Base-by-base conservation (phyloP, 306 rosid genomes). In the Cicer pinnatifidum region DNA sequence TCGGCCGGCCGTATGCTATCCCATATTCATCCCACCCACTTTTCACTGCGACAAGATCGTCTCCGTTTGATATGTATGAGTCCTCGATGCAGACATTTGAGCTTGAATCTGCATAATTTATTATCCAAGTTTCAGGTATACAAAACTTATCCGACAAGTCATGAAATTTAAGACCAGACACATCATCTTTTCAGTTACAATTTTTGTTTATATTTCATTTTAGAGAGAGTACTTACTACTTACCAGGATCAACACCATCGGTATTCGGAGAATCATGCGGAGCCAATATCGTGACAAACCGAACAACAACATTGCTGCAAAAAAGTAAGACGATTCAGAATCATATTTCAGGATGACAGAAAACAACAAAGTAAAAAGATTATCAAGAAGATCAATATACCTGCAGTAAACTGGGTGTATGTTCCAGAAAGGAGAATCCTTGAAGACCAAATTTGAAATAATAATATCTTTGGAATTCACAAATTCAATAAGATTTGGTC, bases 11-110 rank as follows among this genome's bases (percentile, higher is more conserved):
- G 7, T 85, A 93, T 16, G 93, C 89, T 19, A 93, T 93, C 0
- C 98, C 97, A 3, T 93, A 93, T 51, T 93, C 85, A 74, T 93
- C 98, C 98, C 98, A 90, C 17, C 98, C 96, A 23, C 98, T 93
- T 82, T 93, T 93, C 65, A 93, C 90, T 0, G 97, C 86, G 39
- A 93, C 90, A 8, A 93, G 86, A 81, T 93, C 98, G 51, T 93
- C 98, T 74, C 98, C 98, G 0, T 87, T 93, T 0, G 96, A 86
- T 65, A 90, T 88, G 77, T 82, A 86, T 0, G 96, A 90, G 80
- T 93, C 98, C 82, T 93, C 98, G 77, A 93, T 87, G 89, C 98
- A 93, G 48, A 93, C 91, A 53, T 90, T 88, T 23, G 87, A 87
- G 83, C 93, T 87, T 61, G 98, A 93, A 83, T 93, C 98, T 93